phyloP scores from a whole-genome alignment of 2,329 filamentous ascomycete genomes.

The Trematosphaeria pertusa region DNA sequence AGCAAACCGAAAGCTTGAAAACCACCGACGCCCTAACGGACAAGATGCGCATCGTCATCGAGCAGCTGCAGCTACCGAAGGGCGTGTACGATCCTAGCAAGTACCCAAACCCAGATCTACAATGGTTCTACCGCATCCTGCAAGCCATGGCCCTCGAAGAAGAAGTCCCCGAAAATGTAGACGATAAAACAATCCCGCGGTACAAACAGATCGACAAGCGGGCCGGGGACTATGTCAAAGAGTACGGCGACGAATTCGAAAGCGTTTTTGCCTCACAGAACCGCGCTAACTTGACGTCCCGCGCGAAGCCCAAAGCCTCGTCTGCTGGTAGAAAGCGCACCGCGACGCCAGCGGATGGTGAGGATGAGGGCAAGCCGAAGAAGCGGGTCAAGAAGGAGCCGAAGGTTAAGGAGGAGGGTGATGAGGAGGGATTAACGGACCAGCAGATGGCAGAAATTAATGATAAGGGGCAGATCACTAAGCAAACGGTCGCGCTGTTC shows the following conservation, averaged over 20 bases:
- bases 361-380: conserved; percentile 26
- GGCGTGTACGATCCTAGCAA: conserved; percentile 82
- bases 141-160: conserved; percentile 92
- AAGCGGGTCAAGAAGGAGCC: conserved; percentile 39
- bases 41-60: conserved; percentile 80
- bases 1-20: conserved; percentile 58
- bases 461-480: conserved; percentile 52
- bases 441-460: conserved; percentile 54
- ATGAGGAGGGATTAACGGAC: conserved; percentile 47
- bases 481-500: conserved; percentile 46
- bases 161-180: conserved; percentile 75
- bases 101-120: conserved; percentile 90
- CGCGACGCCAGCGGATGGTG: conserved; percentile 18
- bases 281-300: conserved; percentile 50
- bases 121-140: conserved; percentile 97
- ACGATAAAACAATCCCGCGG: conserved; percentile 84
- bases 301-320: conserved; percentile 51
- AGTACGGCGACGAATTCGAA: conserved; percentile 76
- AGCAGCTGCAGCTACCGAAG: conserved; percentile 88
- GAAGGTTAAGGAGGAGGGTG: conserved; percentile 28
- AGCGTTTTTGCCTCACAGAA: conserved; percentile 58
- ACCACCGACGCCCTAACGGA: conserved; percentile 75
- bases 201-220: conserved; percentile 87
- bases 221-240: conserved; percentile 76
- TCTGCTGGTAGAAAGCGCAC: conserved; percentile 56